Evolutionary conservation across 2,329 filamentous ascomycete genomes (phyloP), one percentile per base, ranked within the genome.

Genomic region (Sphaerulina populicola): DNA sequence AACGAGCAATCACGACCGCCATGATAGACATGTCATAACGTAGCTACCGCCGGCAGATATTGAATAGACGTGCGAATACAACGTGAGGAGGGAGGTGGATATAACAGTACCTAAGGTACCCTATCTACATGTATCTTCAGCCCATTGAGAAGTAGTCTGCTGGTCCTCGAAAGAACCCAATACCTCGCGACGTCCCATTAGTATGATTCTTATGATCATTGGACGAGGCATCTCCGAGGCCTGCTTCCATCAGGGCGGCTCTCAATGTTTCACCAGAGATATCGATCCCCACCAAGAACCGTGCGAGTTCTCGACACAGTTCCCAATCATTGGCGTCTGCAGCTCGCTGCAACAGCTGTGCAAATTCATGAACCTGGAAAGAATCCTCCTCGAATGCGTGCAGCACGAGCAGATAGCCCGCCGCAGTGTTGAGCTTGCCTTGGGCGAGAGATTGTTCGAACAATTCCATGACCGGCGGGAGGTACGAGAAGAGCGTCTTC

Each of bases 221-320:
- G 3, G 47, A 18, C 18, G 18, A 31, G 14, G 23, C 44, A 38
- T 50, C 55, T 12, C 52, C 49, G 11, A 65, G 52, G 2, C 59
- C 60, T 33, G 66, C 64, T 41, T 62, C 63, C 9, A 43, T 78
- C 68, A 94, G 76, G 2, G 85, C 86, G 60, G 84, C 80, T 48
- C 80, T 75, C 44, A 98, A 74, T 40, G 87, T 91, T 58, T 84
- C 81, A 0, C 93, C 93, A 11, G 82, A 86, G 58, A 88, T 83
- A 64, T 98, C 93, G 62, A 98, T 81, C 4, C 91, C 91, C 42
- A 94, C 89, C 51, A 98, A 72, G 69, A 98, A 98, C n/a, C 91
- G 77, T 9, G 93, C 90, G 27, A 98, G 76, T 68, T 98, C 93
- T 62, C 89, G 93, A 71, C 93, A 97, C 27, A 98, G 72, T 61